phyloP scores from a whole-genome alignment of 2,329 filamentous ascomycete species.

The Rutstroemia sp. region DNA sequence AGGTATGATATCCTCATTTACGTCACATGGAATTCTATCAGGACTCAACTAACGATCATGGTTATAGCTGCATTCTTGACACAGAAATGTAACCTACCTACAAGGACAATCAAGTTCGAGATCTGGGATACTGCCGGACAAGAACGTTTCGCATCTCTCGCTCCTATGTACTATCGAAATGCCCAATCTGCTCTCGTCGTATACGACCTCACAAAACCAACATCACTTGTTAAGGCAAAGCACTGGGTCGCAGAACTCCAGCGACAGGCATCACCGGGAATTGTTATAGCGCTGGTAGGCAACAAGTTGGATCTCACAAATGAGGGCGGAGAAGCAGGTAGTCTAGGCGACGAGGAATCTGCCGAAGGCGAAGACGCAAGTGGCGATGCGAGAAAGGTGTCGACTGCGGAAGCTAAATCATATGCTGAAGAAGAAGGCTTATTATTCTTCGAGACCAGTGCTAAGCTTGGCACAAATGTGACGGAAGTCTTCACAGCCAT shows the following conservation, averaged over 20 bases:
- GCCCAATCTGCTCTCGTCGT: slow-evolving; percentile 95
- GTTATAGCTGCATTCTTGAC: slow-evolving; percentile 84
- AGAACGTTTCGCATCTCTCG: slow-evolving; percentile 92
- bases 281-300: slow-evolving; percentile 93
- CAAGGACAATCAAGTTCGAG: slow-evolving; percentile 84
- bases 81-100: slow-evolving; percentile 95
- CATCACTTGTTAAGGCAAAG: slow-evolving; percentile 91
- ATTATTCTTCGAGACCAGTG: slow-evolving; percentile 96
- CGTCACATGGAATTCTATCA: background rate
- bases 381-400: slow-evolving; percentile 77
- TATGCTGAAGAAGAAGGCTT: slow-evolving; percentile 94
- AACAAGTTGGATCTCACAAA: slow-evolving; percentile 91
- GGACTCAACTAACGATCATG: background rate
- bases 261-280: slow-evolving; percentile 89
- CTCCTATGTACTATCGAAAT: slow-evolving; percentile 99
- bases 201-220: slow-evolving; percentile 96
- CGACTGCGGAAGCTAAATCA: slow-evolving; percentile 80
- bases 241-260: slow-evolving; percentile 98
- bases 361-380: slow-evolving; percentile 52
- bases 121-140: slow-evolving; percentile 99
- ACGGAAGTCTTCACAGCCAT: slow-evolving; percentile 96
- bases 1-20: slow-evolving; percentile 47
- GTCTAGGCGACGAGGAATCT: slow-evolving; percentile 40
- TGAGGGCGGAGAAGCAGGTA: slow-evolving; percentile 41
- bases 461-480: slow-evolving; percentile 92